phyloP scores from a whole-genome alignment of 106 monocot species.

The Xerophyta viscosa region DNA sequence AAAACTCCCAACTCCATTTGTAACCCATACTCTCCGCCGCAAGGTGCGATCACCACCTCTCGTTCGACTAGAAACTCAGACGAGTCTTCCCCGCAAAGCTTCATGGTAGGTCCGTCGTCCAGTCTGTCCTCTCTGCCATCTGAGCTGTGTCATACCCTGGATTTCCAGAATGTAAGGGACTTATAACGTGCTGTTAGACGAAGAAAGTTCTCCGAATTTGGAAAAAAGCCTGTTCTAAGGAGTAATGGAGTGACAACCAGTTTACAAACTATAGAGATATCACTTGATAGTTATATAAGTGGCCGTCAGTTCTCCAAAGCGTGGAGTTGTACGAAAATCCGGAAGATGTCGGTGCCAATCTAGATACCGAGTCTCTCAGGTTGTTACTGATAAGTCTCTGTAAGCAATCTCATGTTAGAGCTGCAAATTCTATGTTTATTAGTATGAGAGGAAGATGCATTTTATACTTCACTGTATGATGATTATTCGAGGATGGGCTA shows the following conservation, averaged over 20 bases:
- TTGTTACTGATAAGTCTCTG: constrained; percentile 58
- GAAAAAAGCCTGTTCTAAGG: constrained; percentile 37
- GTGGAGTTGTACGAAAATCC: constrained; percentile 43
- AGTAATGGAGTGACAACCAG: constrained; percentile 34
- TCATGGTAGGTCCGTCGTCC: too few relatives aligned
- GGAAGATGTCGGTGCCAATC: constrained; percentile 40
- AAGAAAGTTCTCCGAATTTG: constrained; percentile 66
- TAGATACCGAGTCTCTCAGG: constrained; percentile 33
- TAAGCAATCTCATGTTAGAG: constrained; percentile 52
- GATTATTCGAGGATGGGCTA: constrained; percentile 82
- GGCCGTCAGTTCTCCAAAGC: constrained; percentile 55
- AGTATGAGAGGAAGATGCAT: constrained; percentile 47
- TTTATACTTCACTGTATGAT: constrained; percentile 39
- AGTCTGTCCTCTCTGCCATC: too few relatives aligned
- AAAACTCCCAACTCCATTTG: too few relatives aligned
- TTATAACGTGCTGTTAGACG: constrained; percentile 64
- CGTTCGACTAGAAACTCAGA: too few relatives aligned
- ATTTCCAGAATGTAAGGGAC: too few relatives aligned
- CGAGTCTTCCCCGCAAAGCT: too few relatives aligned
- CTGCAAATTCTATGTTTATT: constrained; percentile 50
- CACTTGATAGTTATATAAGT: constrained; percentile 51
- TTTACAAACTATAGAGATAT: constrained; percentile 39
- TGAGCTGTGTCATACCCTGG: too few relatives aligned
- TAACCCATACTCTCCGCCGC: too few relatives aligned
- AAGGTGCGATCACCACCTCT: too few relatives aligned